Percentiles rank a stretch among this genome's conserved stretches.
These are phyloP conservation scores for Reutealis trisperma DNA, from an alignment of 345 rosid genomes.

Conservation along the genomic window DNA sequence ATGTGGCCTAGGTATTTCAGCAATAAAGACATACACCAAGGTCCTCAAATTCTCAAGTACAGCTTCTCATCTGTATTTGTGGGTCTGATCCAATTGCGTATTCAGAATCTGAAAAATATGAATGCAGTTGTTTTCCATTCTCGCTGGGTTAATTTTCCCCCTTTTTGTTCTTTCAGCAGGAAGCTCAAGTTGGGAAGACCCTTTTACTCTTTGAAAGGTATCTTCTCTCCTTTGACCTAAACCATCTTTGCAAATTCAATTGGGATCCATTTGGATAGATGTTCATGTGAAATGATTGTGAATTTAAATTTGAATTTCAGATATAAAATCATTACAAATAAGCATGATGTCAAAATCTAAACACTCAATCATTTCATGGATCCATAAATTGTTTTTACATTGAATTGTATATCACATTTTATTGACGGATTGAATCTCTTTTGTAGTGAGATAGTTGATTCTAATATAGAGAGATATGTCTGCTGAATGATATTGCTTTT, in stretches of 20 bases:
- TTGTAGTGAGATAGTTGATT: background rate
- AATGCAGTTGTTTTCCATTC: slow-evolving; percentile 32
- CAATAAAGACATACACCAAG: background rate
- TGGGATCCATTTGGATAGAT: too few relatives aligned
- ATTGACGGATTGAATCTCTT: background rate
- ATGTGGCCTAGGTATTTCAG: slow-evolving; percentile 17
- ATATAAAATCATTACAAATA: too few relatives aligned
- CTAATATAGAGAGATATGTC: background rate
- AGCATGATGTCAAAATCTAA: too few relatives aligned
- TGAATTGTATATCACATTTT: background rate
- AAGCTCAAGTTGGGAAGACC: slow-evolving; percentile 31
- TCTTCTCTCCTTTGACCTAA: background rate
- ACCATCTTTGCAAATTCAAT: too few relatives aligned
- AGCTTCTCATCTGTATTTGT: background rate
- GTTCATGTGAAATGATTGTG: too few relatives aligned
- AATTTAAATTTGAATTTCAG: too few relatives aligned
- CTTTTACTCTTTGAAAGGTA: slow-evolving; percentile 41
- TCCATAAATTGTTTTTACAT: too few relatives aligned
- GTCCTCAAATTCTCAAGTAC: too few relatives aligned
- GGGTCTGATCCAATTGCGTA: slow-evolving; percentile 12
- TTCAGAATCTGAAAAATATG: slow-evolving; percentile 36
- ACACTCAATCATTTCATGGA: too few relatives aligned
- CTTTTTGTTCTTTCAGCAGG: slow-evolving; percentile 27
- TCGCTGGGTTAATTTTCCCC: slow-evolving; percentile 17
- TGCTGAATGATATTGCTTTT: background rate